phyloP scores from a whole-genome alignment of 148 eudicot genomes.

The Chenopodium quinoa region DNA sequence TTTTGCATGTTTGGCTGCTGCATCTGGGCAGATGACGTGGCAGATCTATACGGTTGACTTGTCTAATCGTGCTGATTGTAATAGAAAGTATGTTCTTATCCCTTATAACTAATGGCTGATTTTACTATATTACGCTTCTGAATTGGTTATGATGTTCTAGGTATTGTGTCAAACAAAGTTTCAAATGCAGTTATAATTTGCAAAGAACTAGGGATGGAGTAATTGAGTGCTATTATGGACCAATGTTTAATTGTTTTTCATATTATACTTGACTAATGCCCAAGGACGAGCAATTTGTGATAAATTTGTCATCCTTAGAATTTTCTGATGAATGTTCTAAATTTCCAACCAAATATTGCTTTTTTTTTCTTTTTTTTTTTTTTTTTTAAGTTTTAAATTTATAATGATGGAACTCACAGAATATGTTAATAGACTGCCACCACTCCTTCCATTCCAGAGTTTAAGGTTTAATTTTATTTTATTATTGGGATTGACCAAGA shows the following conservation, averaged over 20 bases:
- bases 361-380: no score
- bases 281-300: background rate
- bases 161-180: background rate
- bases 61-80: conserved; percentile 77
- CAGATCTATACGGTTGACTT: conserved; percentile 79
- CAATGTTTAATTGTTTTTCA: background rate
- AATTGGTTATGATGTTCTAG: background rate
- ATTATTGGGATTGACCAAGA: background rate
- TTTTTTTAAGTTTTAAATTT: background rate
- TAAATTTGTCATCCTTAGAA: background rate
- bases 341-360: background rate
- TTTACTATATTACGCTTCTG: conserved; percentile 3
- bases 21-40: conserved; percentile 77
- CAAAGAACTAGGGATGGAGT: background rate
- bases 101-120: conserved; percentile 2
- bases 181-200: background rate
- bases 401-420: background rate
- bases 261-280: background rate
- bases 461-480: no score
- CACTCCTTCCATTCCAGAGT: background rate
- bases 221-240: no score
- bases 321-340: background rate
- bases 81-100: conserved; percentile 56
- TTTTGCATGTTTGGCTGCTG: conserved; percentile 60
- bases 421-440: background rate